Evolutionary conservation across 805 yeast genomes (phyloP), one percentile per base, ranked within the genome.

Genomic region (Candida krabiensis): DNA sequence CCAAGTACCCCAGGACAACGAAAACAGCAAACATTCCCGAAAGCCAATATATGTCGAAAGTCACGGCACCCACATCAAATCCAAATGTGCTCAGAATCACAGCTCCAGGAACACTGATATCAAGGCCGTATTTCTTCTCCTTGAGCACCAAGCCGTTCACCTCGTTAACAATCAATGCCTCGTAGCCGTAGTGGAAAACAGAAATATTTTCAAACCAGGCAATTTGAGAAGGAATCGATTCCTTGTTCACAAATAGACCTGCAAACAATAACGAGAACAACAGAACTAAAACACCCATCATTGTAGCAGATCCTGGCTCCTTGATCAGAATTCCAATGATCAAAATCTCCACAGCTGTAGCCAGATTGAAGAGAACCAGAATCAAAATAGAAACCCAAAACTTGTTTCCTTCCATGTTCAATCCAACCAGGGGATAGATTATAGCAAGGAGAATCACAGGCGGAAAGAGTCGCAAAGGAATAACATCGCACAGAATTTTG

Each of bases 21-120:
- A 88, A 88, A 1, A 70, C 55, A 1, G 69, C 61, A 21, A 80
- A 72, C 69, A 85, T 79, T 0, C 74, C 70, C 0, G 68, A 66
- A 35, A 93, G 69, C 43, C 77, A 77, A 23, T 71, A 58, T 19
- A 83, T 71, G 59, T 93, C 98, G 24, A 69, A 68, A 61, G 77
- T 63, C 37, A 86, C 75, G 2, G 90, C 93, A 17, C 80, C 78
- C 11, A 87, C 91, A 48, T 86, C 77, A 61, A 93, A 93, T 0
- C 99, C 99, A 68, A 93, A 93, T 0, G 98, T 88, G 50, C 95
- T 86, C 50, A 93, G 71, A 39, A 93, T 93, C 2, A 96, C 95
- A 2, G 99, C 98, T 9, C 99, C 99, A 0, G 99, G 99, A 12
- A 93, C 95, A 61, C 89, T 96, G 52, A 93, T 91, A 30, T 90